A percentile compares a stretch with the other conserved stretches of the same genome.
Evolutionary conservation across 495 filamentous ascomycete genomes (phyloP).

Genomic region (Neurospora sp.): DNA sequence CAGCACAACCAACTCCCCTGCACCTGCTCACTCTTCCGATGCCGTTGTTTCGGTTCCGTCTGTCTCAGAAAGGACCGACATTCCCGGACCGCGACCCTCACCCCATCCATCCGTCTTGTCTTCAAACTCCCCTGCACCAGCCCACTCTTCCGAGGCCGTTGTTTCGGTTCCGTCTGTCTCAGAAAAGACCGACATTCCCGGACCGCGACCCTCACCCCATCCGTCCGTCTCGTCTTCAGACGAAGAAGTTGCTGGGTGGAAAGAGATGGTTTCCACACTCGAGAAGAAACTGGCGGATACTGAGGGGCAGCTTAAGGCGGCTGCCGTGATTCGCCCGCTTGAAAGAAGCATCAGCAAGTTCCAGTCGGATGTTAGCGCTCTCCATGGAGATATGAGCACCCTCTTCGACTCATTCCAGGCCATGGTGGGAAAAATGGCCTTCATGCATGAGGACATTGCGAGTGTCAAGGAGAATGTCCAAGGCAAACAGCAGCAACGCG

Average conservation of each 20-base stretch:
- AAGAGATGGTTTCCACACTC: not conserved
- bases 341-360: constrained; percentile 1
- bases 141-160: not conserved
- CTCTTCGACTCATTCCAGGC: constrained; percentile 2
- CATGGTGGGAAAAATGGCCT: constrained; percentile 4
- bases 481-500: not conserved
- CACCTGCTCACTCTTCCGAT: not conserved
- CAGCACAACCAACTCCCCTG: not conserved
- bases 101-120: not conserved
- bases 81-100: not conserved
- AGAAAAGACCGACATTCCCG: not conserved
- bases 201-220: not conserved
- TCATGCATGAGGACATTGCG: not conserved
- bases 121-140: not conserved
- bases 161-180: not conserved
- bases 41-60: not conserved
- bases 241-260: not conserved
- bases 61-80: not conserved
- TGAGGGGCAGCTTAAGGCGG: not conserved
- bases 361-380: not conserved
- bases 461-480: not conserved
- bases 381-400: constrained; percentile 2
- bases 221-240: not conserved
- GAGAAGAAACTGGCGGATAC: constrained; percentile 8
- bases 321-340: not conserved